Evolutionary conservation across 768 basidiomycete species (phyloP).

Genomic region (Pleurotus djamor): DNA sequence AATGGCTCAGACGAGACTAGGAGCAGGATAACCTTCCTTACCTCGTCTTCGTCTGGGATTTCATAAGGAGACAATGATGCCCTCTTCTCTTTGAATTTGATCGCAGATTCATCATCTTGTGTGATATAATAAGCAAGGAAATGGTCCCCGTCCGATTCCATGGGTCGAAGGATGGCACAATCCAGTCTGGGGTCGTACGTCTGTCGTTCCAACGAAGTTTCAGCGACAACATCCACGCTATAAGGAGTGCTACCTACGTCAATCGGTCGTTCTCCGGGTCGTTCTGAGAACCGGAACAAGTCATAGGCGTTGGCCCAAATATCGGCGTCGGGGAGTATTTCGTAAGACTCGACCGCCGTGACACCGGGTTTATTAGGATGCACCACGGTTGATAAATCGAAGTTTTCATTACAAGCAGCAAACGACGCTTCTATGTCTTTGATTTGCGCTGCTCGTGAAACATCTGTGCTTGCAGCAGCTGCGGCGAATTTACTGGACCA

Average conservation of each 20-base stretch:
- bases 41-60: slow-evolving; percentile 55
- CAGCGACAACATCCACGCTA: neutral
- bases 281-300: slow-evolving; percentile 80
- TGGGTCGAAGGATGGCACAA: slow-evolving; percentile 83
- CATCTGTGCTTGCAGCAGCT: slow-evolving; percentile 52
- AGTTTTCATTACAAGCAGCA: slow-evolving; percentile 53
- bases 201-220: slow-evolving; percentile 26
- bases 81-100: slow-evolving; percentile 62
- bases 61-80: slow-evolving; percentile 38
- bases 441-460: slow-evolving; percentile 73
- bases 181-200: slow-evolving; percentile 78
- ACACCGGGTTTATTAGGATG: slow-evolving; percentile 82
- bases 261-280: slow-evolving; percentile 73
- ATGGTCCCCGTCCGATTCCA: slow-evolving; percentile 86
- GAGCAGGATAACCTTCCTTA: slow-evolving; percentile 17
- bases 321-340: slow-evolving; percentile 79
- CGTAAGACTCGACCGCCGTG: slow-evolving; percentile 77
- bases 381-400: slow-evolving; percentile 54
- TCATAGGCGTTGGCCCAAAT: slow-evolving; percentile 92
- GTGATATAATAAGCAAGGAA: slow-evolving; percentile 87
- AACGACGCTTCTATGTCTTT: slow-evolving; percentile 81
- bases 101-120: slow-evolving; percentile 68
- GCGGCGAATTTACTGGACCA: slow-evolving; percentile 41
- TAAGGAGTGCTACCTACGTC: slow-evolving; percentile 46
- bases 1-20: neutral